Conservation (phyloP, 805 yeast species). For the Yamadazyma laniorum region DNA sequence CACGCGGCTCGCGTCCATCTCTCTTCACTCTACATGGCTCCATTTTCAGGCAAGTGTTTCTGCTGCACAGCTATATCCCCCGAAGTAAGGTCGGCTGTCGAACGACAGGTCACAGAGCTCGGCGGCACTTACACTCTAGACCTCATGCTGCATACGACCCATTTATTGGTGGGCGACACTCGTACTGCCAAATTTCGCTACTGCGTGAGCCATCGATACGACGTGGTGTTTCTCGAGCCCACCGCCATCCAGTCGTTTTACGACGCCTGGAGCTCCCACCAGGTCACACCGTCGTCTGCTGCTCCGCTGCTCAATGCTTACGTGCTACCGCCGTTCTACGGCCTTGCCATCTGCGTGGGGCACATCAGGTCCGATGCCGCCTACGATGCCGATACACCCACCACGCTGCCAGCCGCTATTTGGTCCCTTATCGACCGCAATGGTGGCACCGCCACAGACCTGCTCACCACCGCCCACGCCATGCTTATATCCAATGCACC, state of each 20-base stretch:
- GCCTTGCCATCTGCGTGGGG: conserved; percentile 46
- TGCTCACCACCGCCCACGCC: conserved; percentile 44
- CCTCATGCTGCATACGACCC: conserved; percentile 58
- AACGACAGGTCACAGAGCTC: conserved; percentile 46
- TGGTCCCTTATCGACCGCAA: conserved; percentile 30
- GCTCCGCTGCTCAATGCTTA: conserved; percentile 12
- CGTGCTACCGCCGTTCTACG: conserved; percentile 44
- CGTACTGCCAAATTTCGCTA: conserved; percentile 55
- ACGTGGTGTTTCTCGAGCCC: conserved; percentile 54
- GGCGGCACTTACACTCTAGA: conserved; percentile 62
- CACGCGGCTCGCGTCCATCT: too few species aligned
- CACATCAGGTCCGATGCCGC: conserved; percentile 23
- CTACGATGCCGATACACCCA: not conserved
- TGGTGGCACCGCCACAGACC: conserved; percentile 53
- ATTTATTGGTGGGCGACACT: conserved; percentile 57
- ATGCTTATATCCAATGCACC: conserved; percentile 51
- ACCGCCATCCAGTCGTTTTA: conserved; percentile 45
- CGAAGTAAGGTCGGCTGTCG: conserved; percentile 40
- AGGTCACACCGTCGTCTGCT: conserved; percentile 8
- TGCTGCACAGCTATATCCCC: conserved; percentile 56
- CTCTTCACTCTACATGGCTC: conserved; percentile 1
- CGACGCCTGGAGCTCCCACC: conserved; percentile 15
- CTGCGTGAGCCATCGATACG: conserved; percentile 50
- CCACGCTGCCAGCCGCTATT: conserved; percentile 8
- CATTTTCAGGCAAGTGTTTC: conserved; percentile 40